Evolutionary conservation across 2,329 filamentous ascomycete genomes (phyloP).

Genomic region (Niveomyces coronatus): DNA sequence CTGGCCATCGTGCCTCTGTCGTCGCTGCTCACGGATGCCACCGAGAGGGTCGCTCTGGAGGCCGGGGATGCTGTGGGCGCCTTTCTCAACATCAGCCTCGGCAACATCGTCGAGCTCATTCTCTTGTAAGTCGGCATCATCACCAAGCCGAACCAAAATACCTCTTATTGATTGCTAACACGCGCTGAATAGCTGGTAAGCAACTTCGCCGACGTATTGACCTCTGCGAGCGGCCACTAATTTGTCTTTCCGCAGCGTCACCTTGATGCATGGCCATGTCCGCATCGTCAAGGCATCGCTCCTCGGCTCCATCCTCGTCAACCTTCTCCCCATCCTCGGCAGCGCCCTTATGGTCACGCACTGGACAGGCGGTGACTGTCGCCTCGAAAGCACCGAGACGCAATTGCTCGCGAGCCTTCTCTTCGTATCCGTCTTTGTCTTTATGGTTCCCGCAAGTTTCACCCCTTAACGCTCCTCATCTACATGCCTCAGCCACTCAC

Average conservation of each 20-base stretch:
- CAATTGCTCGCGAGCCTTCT: slow-evolving; percentile 26
- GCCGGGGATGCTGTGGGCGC: slow-evolving; percentile 50
- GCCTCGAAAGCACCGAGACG: slow-evolving; percentile 22
- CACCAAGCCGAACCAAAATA: neutral
- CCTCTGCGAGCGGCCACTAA: neutral
- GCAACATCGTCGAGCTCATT: slow-evolving; percentile 53
- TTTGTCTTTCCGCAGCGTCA: too few species aligned
- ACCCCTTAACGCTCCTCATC: neutral
- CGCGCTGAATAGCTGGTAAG: slow-evolving; percentile 5
- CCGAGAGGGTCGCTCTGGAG: slow-evolving; percentile 46
- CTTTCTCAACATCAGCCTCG: slow-evolving; percentile 51
- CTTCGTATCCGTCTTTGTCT: slow-evolving; percentile 28
- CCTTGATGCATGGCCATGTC: slow-evolving; percentile 49
- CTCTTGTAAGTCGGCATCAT: slow-evolving; percentile 34
- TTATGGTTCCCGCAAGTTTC: slow-evolving; percentile 25
- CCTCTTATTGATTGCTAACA: slow-evolving; percentile 11
- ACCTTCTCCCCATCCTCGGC: slow-evolving; percentile 63
- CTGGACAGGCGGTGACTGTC: slow-evolving; percentile 56
- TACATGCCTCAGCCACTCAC: neutral
- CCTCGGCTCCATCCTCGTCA: slow-evolving; percentile 67
- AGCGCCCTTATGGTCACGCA: slow-evolving; percentile 65
- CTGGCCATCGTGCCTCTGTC: slow-evolving; percentile 51
- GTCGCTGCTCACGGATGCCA: slow-evolving; percentile 46
- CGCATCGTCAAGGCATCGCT: slow-evolving; percentile 67
- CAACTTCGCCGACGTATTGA: too few species aligned